Evolutionary conservation across 2,329 filamentous ascomycete species (phyloP).

Genomic region (Aspergillus ustus): DNA sequence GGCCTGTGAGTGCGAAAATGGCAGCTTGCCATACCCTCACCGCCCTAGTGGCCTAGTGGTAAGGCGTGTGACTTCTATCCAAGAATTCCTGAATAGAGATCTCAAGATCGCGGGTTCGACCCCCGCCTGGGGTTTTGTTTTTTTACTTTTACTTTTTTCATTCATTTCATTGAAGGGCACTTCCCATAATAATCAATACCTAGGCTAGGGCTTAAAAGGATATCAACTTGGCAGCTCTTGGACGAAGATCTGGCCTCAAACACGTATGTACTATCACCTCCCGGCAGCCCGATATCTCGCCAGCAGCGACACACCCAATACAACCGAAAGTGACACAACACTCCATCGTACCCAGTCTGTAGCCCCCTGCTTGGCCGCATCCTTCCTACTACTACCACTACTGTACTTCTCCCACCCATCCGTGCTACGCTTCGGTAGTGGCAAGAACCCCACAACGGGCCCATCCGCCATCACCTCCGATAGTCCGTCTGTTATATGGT

Average conservation of each 20-base stretch:
- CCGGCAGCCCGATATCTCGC: neutral
- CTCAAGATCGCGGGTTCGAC: neutral
- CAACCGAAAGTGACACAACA: neutral
- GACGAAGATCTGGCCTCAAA: too few relatives aligned
- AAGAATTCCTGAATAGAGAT: neutral
- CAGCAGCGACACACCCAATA: neutral
- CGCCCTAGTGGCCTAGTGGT: neutral
- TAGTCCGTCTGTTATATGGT: slow-evolving; percentile 19
- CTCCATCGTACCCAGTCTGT: neutral
- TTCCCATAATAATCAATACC: too few relatives aligned
- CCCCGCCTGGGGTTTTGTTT: neutral
- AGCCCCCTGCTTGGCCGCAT: neutral
- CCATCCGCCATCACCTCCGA: slow-evolving; percentile 24
- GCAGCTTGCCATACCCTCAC: neutral
- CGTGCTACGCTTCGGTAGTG: slow-evolving; percentile 15
- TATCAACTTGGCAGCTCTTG: too few relatives aligned
- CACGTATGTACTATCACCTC: neutral
- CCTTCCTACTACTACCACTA: neutral
- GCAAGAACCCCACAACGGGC: slow-evolving; percentile 20
- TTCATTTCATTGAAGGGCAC: too few relatives aligned
- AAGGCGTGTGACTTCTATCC: neutral
- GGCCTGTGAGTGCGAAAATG: too few relatives aligned
- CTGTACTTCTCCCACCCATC: slow-evolving; percentile 22
- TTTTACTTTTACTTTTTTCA: neutral
- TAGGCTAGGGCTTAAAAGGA: too few relatives aligned